Percentiles rank a stretch among this genome's conserved stretches.
Conservation (phyloP, 306 rosid genomes). For the Casuarina glauca region DNA sequence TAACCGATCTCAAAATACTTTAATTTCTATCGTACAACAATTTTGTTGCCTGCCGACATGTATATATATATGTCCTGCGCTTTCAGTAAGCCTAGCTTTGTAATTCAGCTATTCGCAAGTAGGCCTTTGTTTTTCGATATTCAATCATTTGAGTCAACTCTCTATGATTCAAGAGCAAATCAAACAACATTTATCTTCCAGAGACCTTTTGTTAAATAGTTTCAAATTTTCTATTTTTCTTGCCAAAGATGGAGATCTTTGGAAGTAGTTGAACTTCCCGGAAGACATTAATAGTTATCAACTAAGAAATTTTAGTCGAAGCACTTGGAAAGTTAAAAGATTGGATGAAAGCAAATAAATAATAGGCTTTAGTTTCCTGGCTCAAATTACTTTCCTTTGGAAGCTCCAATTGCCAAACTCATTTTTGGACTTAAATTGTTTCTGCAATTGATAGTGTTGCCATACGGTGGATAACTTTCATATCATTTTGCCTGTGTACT, state of each 20-base stretch:
- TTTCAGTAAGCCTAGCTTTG: conserved; percentile 30
- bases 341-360: background rate
- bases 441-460: background rate
- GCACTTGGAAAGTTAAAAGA: background rate
- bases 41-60: conserved; percentile 33
- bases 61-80: conserved; percentile 15
- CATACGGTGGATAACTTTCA: background rate
- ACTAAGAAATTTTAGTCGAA: background rate
- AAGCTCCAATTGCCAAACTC: background rate
- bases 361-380: background rate
- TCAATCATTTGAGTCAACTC: background rate
- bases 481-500: background rate
- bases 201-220: background rate
- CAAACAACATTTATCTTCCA: background rate
- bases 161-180: background rate
- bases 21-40: conserved; percentile 19
- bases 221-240: background rate
- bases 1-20: conserved; percentile 12
- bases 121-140: background rate
- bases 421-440: background rate
- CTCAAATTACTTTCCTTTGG: background rate
- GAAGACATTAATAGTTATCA: background rate
- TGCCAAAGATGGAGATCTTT: background rate
- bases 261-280: background rate
- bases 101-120: conserved; percentile 19